These are phyloP conservation scores for Heliophila coronopifolia DNA, from an alignment of 441 rosid genomes.

Conservation along the genomic window DNA sequence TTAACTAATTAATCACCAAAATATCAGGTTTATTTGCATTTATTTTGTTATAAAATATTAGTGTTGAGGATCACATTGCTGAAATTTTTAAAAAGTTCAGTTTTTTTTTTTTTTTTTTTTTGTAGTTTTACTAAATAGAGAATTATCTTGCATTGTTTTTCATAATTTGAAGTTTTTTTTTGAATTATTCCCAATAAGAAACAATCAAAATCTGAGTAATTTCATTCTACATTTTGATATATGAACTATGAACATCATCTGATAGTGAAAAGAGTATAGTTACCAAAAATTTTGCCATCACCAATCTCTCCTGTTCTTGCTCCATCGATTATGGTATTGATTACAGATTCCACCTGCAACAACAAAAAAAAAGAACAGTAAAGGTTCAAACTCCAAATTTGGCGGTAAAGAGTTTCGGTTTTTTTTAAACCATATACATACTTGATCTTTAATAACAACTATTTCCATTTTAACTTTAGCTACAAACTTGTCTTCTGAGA, in stretches of 20 bases:
- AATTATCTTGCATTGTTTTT: too few relatives aligned
- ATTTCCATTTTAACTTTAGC: slow-evolving; percentile 87
- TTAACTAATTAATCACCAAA: too few relatives aligned
- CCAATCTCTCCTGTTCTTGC: slow-evolving; percentile 91
- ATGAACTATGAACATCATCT: background rate
- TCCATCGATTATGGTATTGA: slow-evolving; percentile 61
- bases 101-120: too few relatives aligned
- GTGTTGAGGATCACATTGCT: too few relatives aligned
- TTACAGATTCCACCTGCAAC: slow-evolving; percentile 68
- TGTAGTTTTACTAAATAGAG: too few relatives aligned
- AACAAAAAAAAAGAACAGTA: slow-evolving; percentile 6
- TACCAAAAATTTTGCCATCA: slow-evolving; percentile 86
- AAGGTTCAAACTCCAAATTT: background rate
- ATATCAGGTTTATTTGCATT: too few relatives aligned
- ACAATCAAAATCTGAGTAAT: slow-evolving; percentile 13
- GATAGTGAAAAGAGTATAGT: slow-evolving; percentile 5
- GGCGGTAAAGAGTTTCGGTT: background rate
- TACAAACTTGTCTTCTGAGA: slow-evolving; percentile 81
- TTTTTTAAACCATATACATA: slow-evolving; percentile 18
- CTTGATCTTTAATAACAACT: slow-evolving; percentile 81
- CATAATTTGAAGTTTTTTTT: too few relatives aligned
- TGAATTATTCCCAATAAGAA: too few relatives aligned
- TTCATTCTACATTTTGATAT: background rate
- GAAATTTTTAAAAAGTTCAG: too few relatives aligned
- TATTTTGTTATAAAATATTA: too few relatives aligned